Evolutionary conservation across 2,329 filamentous ascomycete species (phyloP), one percentile per base, ranked within the genome.

Genomic region (Pseudogymnoascus sp.): DNA sequence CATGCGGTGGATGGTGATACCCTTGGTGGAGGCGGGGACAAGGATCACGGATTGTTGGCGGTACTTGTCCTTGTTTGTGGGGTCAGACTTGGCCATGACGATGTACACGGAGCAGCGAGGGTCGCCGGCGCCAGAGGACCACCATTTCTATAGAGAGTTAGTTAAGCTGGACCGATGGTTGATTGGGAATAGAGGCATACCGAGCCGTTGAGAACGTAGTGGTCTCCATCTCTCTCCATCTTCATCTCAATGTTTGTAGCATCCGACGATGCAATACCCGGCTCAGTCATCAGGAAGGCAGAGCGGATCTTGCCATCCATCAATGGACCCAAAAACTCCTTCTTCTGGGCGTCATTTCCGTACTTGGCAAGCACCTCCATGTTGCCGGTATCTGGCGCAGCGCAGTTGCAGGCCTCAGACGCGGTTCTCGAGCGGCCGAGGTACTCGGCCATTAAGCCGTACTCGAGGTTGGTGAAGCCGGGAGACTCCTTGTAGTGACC

Each of bases 281-380:
- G 91, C 79, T 96, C 92, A 2, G 92, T 96, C 92, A 96, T 96
- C 68, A 96, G 79, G 77, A 96, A 96, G 2, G 91, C 92, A 35
- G 90, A 94, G 59, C 92, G 85, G 68, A 96, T 95, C 78, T 91
- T 81, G 68, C 92, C 92, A 6, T 91, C 85, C 76, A 96, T 82
- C 69, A 96, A 78, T 4, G 91, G 92, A 69, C 80, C 82, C 62
- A 96, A 80, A 92, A 92, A 96, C 74, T 88, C 74, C 69, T 84
- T 81, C 83, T 96, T 96, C 78, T 96, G 91, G 59, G 82, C 85
- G 10, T 90, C 90, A 69, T 86, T 92, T 67, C 91, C 92, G 73
- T 96, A 96, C 78, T 93, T 94, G 72, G 92, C 92, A 68, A 96
- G 74, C 21, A 96, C 92, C 74, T 96, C 92, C 91, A 96, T 96